Evolutionary conservation across 495 filamentous ascomycete genomes (phyloP).

Genomic region (Penicillium crystallinum): DNA sequence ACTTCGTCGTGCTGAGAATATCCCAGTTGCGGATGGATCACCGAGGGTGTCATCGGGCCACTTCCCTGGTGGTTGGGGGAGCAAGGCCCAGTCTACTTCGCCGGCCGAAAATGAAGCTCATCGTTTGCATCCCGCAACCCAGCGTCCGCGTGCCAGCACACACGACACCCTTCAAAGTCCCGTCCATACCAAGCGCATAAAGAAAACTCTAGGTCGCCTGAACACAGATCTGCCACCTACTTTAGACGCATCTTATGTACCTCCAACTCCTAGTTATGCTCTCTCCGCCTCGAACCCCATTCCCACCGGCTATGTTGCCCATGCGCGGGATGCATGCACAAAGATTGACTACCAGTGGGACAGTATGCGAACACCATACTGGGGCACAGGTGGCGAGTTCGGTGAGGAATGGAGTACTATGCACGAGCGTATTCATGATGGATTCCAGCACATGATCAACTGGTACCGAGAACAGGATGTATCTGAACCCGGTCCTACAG

Average conservation of each 20-base stretch:
- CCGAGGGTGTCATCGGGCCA: conserved; percentile 32
- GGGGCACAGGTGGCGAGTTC: conserved; percentile 82
- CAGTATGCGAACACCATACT: conserved; percentile 70
- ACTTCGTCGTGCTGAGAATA: conserved; percentile 57
- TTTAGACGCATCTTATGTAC: conserved; percentile 51
- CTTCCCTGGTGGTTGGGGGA: conserved; percentile 62
- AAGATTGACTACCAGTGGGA: conserved; percentile 93
- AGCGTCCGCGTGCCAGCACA: conserved; percentile 32
- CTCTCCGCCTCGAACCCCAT: conserved; percentile 75
- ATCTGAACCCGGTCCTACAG: conserved; percentile 14
- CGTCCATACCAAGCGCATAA: conserved; percentile 7
- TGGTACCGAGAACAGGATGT: conserved; percentile 68
- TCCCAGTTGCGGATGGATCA: conserved; percentile 23
- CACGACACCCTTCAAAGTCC: conserved; percentile 22
- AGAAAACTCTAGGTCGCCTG: conserved; percentile 20
- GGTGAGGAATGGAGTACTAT: conserved; percentile 94
- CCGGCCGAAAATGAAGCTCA: conserved; percentile 24
- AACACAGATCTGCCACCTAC: conserved; percentile 30
- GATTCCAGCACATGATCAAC: conserved; percentile 66
- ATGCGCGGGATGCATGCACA: conserved; percentile 85
- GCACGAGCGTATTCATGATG: conserved; percentile 81
- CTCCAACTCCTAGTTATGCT: conserved; percentile 78
- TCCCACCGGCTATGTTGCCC: conserved; percentile 79
- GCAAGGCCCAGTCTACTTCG: conserved; percentile 17
- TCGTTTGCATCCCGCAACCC: conserved; percentile 3